These are phyloP conservation scores for Penicillium simplicissimum DNA, from an alignment of 495 filamentous ascomycete genomes.

Conservation along the genomic window DNA sequence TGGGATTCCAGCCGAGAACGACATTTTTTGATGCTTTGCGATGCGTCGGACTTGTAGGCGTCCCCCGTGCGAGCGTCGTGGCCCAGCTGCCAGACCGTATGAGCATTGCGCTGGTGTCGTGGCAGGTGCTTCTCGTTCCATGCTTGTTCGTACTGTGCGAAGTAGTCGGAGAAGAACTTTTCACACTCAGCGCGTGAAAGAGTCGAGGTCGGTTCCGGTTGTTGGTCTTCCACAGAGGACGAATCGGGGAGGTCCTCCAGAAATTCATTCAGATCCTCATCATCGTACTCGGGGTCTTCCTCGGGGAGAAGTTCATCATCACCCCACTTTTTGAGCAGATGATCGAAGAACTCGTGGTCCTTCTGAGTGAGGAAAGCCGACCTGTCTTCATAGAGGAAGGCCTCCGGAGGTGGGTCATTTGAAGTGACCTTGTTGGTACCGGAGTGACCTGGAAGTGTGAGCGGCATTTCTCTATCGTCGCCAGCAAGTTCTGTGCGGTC, in stretches of 20 bases:
- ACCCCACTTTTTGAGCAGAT: constrained; percentile 49
- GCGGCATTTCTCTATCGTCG: too few relatives aligned
- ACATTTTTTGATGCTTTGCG: not conserved
- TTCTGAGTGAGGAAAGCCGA: not conserved
- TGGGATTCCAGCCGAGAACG: constrained; percentile 51
- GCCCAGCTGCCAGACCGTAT: constrained; percentile 59
- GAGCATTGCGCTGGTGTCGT: constrained; percentile 53
- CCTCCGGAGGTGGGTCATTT: too few relatives aligned
- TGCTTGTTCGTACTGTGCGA: constrained; percentile 50
- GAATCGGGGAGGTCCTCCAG: constrained; percentile 45
- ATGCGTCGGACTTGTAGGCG: constrained; percentile 32
- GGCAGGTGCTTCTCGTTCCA: constrained; percentile 62
- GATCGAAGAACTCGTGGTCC: constrained; percentile 3
- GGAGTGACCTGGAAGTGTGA: not conserved
- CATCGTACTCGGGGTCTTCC: constrained; percentile 57
- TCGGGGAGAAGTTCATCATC: constrained; percentile 62
- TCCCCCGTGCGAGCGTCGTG: constrained; percentile 27
- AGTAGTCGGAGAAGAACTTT: constrained; percentile 51
- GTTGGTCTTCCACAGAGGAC: constrained; percentile 7
- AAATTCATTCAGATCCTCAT: constrained; percentile 64
- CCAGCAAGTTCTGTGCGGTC: not conserved
- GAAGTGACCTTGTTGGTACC: not conserved
- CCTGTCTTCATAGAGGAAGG: not conserved
- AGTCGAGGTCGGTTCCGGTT: constrained; percentile 7
- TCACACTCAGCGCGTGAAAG: constrained; percentile 44